Conservation (phyloP, 306 rosid species). For the Pterocarpus macrocarpus region DNA sequence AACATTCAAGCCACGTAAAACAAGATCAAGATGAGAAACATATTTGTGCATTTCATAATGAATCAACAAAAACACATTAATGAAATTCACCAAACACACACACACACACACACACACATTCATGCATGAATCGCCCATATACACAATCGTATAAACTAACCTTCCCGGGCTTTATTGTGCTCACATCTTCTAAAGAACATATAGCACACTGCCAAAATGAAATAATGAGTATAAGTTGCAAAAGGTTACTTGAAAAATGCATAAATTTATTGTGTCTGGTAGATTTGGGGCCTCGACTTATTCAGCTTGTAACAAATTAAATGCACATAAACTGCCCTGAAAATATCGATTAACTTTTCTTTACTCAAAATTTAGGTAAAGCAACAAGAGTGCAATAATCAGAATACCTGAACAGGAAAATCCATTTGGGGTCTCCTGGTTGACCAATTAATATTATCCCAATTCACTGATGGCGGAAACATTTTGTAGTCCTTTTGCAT, state of each 20-base stretch:
- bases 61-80: conserved; percentile 20
- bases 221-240: conserved; percentile 36
- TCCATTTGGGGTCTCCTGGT: conserved; percentile 95
- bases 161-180: conserved; percentile 84
- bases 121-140: conserved; percentile 24
- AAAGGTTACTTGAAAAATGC: background rate
- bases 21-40: conserved; percentile 3
- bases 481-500: conserved; percentile 99
- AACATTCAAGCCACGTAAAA: conserved; percentile 12
- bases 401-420: conserved; percentile 92
- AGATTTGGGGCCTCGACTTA: background rate
- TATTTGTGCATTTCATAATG: conserved; percentile 17
- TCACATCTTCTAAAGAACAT: conserved; percentile 89
- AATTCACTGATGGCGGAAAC: conserved; percentile 95
- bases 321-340: background rate
- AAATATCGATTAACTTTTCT: conserved; percentile 4
- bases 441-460: conserved; percentile 94
- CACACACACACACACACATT: background rate
- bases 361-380: background rate
- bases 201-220: conserved; percentile 80
- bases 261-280: conserved; percentile 8
- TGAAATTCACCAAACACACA: background rate
- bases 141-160: conserved; percentile 58
- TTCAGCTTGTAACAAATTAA: conserved; percentile 28
- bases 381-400: conserved; percentile 19